Base-by-base conservation (phyloP, 73 alveolate genomes). In the Tetrahymena elliotti region DNA sequence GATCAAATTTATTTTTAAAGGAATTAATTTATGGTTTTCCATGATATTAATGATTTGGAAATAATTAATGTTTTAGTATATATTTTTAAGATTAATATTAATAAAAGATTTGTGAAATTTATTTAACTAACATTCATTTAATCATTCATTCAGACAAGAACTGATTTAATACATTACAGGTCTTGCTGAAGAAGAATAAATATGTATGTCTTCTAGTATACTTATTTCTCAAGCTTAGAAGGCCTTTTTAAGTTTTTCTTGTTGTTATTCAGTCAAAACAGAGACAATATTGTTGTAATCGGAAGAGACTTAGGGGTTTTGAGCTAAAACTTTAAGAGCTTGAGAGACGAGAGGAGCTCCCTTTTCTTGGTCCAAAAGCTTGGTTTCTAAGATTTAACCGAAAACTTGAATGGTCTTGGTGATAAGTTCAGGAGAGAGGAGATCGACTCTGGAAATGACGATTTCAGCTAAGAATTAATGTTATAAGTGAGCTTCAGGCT, bases 401-500 rank as follows among this genome's bases (percentile, higher is more conserved):
- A 68, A 68, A 68, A 68, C 33, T 68, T 68, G 88, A 31, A 68
- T 68, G 20, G 88, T 68, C 88, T 68, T 68, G 20, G 88, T 68
- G 36, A 24, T 68, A 68, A 68, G 88, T n/a, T 68, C 88, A 68
- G 88, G 0, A n/a, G n/a, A 4, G 88, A 68, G 88, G 88, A 68
- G 88, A 11, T 68, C 88, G n/a, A 36, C 20, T 68, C 88, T 68
- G 38, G 88, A 68, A 36, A 94, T 38, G 24, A 52, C 13, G 41
- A 93, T 31, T 53, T 97, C 98, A 7, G 97, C 97, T 34, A 96
- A 95, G 24, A 95, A 93, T 84, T 97, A 96, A 84, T 96, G 97
- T 97, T 95, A 83, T 27, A 93, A 40, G 83, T 94, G 95, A 38
- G 97, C 97, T 83, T 97, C 98, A 22, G 94, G 97, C 94, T 96